Evolutionary conservation across 371 early-diverging fungal species (phyloP), one percentile per base, ranked within the genome.

Genomic region (Rhizopus stolonifer): DNA sequence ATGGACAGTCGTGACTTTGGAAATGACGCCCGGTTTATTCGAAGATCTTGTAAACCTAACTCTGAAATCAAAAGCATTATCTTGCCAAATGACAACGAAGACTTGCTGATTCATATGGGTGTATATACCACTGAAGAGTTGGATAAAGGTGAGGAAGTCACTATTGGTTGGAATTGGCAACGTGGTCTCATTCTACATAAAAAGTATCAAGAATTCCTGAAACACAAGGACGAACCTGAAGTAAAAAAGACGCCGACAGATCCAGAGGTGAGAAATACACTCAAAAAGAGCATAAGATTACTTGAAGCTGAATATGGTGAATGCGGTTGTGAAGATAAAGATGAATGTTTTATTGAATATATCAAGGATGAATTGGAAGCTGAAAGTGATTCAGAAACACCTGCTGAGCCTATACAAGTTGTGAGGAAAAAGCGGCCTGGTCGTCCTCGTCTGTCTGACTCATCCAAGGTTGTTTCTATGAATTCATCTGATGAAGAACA

Each of bases 1-100:
- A 83, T 94, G 1, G 92, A 94, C 61, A 85, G 90, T 39, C 81
- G 94, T 22, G 65, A 77, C 14, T 70, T 72, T 23, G 90, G 89
- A 9, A 81, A 83, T 13, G 86, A 88, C 38, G 80, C 84, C 9
- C 77, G 91, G 4, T 87, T 79, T 58, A 70, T 87, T 21, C 78
- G 94, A 24, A 74, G 84, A 39, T 86, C 83, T 21, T 94, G 94
- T 58, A 55, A 59, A 9, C 83, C 88, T 19, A 93, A 92, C 58
- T 81, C 85, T 10, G 86, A 77, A 49, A 60, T 92, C 52, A 74
- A 78, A 46, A 86, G 81, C 53, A 79, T 91, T 36, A 71, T 83
- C 10, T 66, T 85, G 0, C 67, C 77, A 11, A 46, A 47, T 22
- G 75, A 77, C 42, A 79, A 74, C 31, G 65, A 60, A n/a, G 65